These are phyloP conservation scores for Drechmeria coniospora DNA, from an alignment of 2,329 filamentous ascomycete genomes.

Conservation along the genomic window DNA sequence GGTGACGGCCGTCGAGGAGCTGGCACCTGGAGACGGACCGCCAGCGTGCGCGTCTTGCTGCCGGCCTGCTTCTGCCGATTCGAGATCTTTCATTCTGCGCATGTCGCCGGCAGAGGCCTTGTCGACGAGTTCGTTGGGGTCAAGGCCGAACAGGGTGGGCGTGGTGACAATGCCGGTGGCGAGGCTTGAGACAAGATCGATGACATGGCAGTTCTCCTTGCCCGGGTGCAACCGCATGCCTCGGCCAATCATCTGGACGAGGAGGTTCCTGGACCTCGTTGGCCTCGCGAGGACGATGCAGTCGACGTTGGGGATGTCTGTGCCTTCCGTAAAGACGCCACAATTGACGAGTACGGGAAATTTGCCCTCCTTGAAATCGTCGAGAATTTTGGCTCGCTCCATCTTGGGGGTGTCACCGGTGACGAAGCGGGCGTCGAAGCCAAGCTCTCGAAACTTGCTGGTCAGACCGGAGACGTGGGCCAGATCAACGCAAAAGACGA, in stretches of 20 bases:
- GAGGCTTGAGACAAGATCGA: constrained; percentile 86
- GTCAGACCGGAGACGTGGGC: constrained; percentile 66
- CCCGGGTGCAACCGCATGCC: constrained; percentile 70
- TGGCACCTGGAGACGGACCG: constrained; percentile 3
- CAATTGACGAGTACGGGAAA: constrained; percentile 89
- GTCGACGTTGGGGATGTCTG: constrained; percentile 94
- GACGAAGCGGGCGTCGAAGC: constrained; percentile 74
- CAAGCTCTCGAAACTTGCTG: constrained; percentile 56
- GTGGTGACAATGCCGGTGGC: constrained; percentile 76
- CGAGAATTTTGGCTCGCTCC: constrained; percentile 54
- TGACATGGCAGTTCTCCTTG: constrained; percentile 83
- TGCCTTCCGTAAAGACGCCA: constrained; percentile 92
- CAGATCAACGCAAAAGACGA: constrained; percentile 90
- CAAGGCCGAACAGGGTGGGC: constrained; percentile 82
- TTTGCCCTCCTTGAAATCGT: constrained; percentile 58
- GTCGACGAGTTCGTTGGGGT: constrained; percentile 63
- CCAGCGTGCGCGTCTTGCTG: constrained; percentile 5
- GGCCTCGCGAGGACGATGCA: constrained; percentile 79
- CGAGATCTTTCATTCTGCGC: constrained; percentile 33
- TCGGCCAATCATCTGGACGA: constrained; percentile 95
- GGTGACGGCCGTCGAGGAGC: constrained; percentile 34
- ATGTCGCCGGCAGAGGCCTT: constrained; percentile 50
- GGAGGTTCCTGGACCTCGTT: constrained; percentile 79
- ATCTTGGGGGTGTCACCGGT: constrained; percentile 61
- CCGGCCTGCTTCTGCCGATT: constrained; percentile 23